Evolutionary conservation across 331 rosid genomes (phyloP).

Genomic region (Malus hybrid): DNA sequence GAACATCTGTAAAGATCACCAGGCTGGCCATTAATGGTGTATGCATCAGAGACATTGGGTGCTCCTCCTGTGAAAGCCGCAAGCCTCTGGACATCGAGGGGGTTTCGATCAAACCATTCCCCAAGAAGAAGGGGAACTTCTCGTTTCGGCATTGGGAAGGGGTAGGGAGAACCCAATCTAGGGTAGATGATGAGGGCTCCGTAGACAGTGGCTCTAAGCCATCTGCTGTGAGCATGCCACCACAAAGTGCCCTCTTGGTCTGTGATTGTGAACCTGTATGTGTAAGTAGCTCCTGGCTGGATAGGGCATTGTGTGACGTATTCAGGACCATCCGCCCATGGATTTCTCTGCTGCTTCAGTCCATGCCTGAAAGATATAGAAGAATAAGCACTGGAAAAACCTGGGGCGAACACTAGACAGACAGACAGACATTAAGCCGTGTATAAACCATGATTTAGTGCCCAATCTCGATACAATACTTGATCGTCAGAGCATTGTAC

Average conservation of each 20-base stretch:
- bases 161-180: conserved; percentile 54
- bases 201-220: conserved; percentile 89
- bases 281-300: conserved; percentile 78
- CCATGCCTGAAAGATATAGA: conserved; percentile 64
- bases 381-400: not conserved
- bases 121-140: conserved; percentile 75
- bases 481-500: too few relatives aligned
- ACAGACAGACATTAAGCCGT: not conserved
- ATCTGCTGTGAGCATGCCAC: conserved; percentile 96
- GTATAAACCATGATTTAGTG: not conserved
- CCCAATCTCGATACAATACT: too few relatives aligned
- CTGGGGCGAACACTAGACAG: not conserved
- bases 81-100: conserved; percentile 45
- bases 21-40: conserved; percentile 83
- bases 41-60: conserved; percentile 72
- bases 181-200: conserved; percentile 82
- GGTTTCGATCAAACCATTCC: conserved; percentile 87
- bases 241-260: conserved; percentile 86
- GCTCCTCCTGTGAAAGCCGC: conserved; percentile 73
- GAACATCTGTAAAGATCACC: conserved; percentile 88
- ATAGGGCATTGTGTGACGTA: conserved; percentile 88
- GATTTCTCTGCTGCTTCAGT: conserved; percentile 67
- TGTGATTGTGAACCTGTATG: conserved; percentile 73
- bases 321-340: conserved; percentile 96
- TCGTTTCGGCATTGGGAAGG: conserved; percentile 58